Percentiles rank a stretch among this genome's conserved stretches.
Conservation (phyloP, 2,329 filamentous ascomycete genomes). For the Microsporum audouinii region DNA sequence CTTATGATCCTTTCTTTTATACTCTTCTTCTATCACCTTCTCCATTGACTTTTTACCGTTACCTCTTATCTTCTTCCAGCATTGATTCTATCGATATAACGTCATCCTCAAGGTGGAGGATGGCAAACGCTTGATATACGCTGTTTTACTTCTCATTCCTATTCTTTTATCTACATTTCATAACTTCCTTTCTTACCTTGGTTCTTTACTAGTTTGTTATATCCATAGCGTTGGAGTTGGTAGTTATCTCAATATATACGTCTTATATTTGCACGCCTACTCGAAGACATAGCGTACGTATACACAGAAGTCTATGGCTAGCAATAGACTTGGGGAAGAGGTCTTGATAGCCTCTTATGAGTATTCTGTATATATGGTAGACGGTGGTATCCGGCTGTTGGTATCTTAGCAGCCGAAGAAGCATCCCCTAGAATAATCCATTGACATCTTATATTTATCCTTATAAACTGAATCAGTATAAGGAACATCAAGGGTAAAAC, state of each 20-base stretch:
- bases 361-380: too few relatives aligned
- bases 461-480: too few relatives aligned
- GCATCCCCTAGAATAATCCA: too few relatives aligned
- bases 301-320: background rate
- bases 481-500: background rate
- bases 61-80: background rate
- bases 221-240: slow-evolving; percentile 14
- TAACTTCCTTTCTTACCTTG: background rate
- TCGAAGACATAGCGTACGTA: background rate
- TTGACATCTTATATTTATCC: too few relatives aligned
- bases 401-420: too few relatives aligned
- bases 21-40: background rate
- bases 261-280: background rate
- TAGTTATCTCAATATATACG: slow-evolving; percentile 2
- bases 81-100: background rate
- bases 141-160: slow-evolving; percentile 6
- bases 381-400: too few relatives aligned
- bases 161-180: slow-evolving; percentile 1
- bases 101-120: background rate
- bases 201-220: slow-evolving; percentile 7
- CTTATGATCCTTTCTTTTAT: background rate
- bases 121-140: background rate
- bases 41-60: too few relatives aligned
- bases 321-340: too few relatives aligned
- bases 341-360: too few relatives aligned